Percentiles rank a stretch among this genome's conserved stretches.
Conservation (phyloP, 352 stramenopile genomes). For the Phytophthora sp. region DNA sequence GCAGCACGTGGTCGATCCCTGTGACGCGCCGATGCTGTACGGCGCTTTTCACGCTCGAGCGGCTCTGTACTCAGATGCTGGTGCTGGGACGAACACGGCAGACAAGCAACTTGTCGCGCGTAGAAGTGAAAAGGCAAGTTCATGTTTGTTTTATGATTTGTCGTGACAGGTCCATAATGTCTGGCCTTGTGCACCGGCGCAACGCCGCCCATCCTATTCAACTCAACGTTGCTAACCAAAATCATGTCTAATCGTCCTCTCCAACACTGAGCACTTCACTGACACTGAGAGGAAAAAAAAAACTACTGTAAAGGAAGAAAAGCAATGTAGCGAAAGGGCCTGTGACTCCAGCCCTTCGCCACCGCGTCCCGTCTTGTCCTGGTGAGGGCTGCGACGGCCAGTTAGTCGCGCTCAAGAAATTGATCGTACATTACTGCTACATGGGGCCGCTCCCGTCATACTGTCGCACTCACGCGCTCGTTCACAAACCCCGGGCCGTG, state of each 20-base stretch:
- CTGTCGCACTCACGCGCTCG: conserved; percentile 76
- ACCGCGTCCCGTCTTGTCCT: conserved; percentile 16
- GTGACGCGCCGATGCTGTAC: conserved; percentile 37
- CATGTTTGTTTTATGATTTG: conserved; percentile 26
- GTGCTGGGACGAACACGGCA: conserved; percentile 26
- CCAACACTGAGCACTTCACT: conserved; percentile 62
- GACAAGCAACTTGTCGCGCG: background rate
- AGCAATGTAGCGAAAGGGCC: conserved; percentile 26
- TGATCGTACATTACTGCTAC: conserved; percentile 53
- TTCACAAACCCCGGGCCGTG: conserved; percentile 77
- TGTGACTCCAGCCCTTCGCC: background rate
- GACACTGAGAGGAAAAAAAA: conserved; percentile 43
- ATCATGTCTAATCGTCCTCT: conserved; percentile 42
- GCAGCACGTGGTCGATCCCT: background rate
- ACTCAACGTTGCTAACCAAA: conserved; percentile 34
- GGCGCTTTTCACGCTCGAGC: conserved; percentile 10
- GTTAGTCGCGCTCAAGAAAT: conserved; percentile 30
- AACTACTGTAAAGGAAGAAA: conserved; percentile 32
- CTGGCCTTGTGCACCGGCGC: background rate
- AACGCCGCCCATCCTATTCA: background rate
- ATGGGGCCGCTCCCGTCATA: conserved; percentile 44
- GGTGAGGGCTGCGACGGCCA: conserved; percentile 18
- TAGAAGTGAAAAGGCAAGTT: conserved; percentile 7
- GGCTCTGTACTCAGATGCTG: conserved; percentile 15
- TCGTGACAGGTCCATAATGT: conserved; percentile 17